Base-by-base conservation (phyloP, 2,329 filamentous ascomycete species). In the Anisogramma anomala region DNA sequence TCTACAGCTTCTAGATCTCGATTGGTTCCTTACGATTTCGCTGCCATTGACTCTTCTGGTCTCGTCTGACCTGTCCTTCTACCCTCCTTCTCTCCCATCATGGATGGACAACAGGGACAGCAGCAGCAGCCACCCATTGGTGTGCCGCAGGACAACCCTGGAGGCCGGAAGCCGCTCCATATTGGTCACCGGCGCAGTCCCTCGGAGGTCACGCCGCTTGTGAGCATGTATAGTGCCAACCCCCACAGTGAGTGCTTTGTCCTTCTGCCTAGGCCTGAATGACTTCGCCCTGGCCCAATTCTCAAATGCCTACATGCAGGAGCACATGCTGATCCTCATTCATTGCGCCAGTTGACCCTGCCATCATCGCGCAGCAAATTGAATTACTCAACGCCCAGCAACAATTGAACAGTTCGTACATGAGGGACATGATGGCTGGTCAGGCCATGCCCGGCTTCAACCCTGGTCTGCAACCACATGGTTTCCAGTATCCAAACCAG, bases 131-230 rank as follows among this genome's bases (percentile, higher is more conserved):
- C 65, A 56, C 65, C 65, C 56, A 55, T 67, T 51, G 74, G 74
- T 56, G 72, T 78, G 46, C 69, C 69, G 46, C 69, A 69, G 60
- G 87, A 86, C 54, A 87, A 86, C 54, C 84, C 85, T 56, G 67
- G 81, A 60, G 87, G 87, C 58, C 87, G 89, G 60, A 82, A 88
- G 25, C 30, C 17, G 62, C 77, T 96, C 62, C 88, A 96, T 69
- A 95, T 96, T 66, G 89, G 89, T 58, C 89, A 96, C 71, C 83
- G 89, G 60, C 82, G 89, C 65, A 95, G 87, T 68, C 91, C 89
- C 51, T 96, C 91, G 53, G 91, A 96, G 73, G 73, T 96, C 64
- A 96, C 89, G 45, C 91, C 89, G 50, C 70, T 96, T 64, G 93
- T 96, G 84, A 94, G 87, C 86, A 85, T 78, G 85, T 86, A 75